A percentile compares a stretch with the other conserved stretches of the same genome.
Conservation (phyloP, 1,284 basidiomycete species). For the Cryptococcus sp. region DNA sequence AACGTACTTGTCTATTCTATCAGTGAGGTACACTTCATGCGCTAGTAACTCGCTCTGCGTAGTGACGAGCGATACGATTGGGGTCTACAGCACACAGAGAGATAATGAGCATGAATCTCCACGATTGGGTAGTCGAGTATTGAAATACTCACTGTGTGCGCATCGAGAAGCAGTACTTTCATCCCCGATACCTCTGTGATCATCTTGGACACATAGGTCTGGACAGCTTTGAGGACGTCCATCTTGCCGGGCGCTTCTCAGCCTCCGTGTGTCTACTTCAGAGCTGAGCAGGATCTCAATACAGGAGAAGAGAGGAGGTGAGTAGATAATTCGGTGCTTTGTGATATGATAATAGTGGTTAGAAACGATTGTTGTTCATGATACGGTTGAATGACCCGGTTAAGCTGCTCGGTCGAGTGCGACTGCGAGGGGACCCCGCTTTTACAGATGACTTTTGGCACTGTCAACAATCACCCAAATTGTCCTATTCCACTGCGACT, state of each 20-base stretch:
- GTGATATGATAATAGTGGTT: too few species aligned
- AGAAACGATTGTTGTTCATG: too few species aligned
- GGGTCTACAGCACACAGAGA: slow-evolving; percentile 64
- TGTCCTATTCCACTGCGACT: too few species aligned
- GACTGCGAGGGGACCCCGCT: background rate
- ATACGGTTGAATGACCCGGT: too few species aligned
- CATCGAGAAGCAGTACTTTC: slow-evolving; percentile 96
- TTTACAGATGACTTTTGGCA: background rate
- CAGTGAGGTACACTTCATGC: slow-evolving; percentile 96
- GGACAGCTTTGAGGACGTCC: slow-evolving; percentile 94
- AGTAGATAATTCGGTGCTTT: too few species aligned
- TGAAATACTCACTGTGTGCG: slow-evolving; percentile 73
- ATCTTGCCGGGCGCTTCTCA: slow-evolving; percentile 55
- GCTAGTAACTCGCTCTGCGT: slow-evolving; percentile 93
- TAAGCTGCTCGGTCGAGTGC: too few species aligned
- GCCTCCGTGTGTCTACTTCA: background rate
- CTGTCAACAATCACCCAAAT: too few species aligned
- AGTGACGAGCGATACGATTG: slow-evolving; percentile 90
- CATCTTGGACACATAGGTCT: slow-evolving; percentile 90
- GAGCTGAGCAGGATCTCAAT: too few species aligned
- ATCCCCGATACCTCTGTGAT: slow-evolving; percentile 82
- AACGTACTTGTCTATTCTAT: slow-evolving; percentile 82
- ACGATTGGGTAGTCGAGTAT: background rate
- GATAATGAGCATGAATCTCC: background rate
- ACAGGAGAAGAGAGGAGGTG: too few species aligned